Base-by-base conservation (phyloP, 805 yeast species). In the Yarrowia sp. region DNA sequence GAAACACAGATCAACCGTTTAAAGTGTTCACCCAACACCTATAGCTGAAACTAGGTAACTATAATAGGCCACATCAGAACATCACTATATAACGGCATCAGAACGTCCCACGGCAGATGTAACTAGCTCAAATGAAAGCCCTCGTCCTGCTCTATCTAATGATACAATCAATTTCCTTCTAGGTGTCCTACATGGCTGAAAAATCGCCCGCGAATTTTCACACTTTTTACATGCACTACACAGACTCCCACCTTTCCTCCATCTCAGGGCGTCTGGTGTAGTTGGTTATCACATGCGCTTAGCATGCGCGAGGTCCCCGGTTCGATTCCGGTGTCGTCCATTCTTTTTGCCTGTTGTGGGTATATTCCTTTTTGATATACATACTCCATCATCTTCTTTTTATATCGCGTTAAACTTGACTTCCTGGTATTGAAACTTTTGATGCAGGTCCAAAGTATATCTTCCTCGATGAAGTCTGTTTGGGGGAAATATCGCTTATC, bases 231-330 rank as follows among this genome's bases (percentile, higher is more conserved):
- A 20, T 20, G 15, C 49, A 13, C 15, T 10, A 9, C 12, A 33
- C 49, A 13, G 49, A 19, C 8, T 19, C 49, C 49, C 49, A 44
- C 49, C 49, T 7, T 6, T 15, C 30, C 38, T 6, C 2, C 33
- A 30, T 4, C 3, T 6, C 33, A 15, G 55, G 55, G 55, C 55
- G 55, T 49, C 55, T 49, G 55, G 55, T 49, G 55, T 49, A 49
- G 55, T 49, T 49, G 55, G 55, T 49, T 49, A 49, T 49, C 55
- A 49, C 55, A 49, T 49, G 55, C 55, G 55, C 55, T 49, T 49
- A 49, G 55, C 55, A 49, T 49, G 55, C 55, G 55, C 55, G 55
- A 49, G 55, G 55, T 49, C 55, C 55, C 55, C 55, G 55, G 55
- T 49, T 49, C 55, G 55, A 49, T 49, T 49, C 55, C 55, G 39